Base-by-base conservation (phyloP, 1,284 basidiomycete species). In the Boletus smithii region DNA sequence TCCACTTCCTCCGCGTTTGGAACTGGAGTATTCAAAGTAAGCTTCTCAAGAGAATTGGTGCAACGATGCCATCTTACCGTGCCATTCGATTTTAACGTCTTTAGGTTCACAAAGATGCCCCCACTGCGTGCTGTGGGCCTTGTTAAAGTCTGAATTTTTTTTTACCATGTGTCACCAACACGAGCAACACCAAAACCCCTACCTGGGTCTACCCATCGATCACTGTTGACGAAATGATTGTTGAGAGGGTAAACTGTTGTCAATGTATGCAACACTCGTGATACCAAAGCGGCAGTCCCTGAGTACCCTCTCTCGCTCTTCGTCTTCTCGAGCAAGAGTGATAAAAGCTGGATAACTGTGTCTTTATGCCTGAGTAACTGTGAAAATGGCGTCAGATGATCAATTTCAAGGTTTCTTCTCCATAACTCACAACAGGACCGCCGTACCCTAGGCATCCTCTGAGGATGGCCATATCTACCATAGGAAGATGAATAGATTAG, bases 231-330 rank as follows among this genome's bases (percentile, higher is more conserved):
- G 54, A 91, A 91, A 16, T 88, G 81, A 56, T 83, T 83, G 54
- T 95, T 91, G 48, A 79, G 62, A 13, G 92, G 87, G 66, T 97
- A 97, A 33, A 89, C 76, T 3, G 83, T 79, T 2, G 83, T 83
- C 32, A 97, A 67, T 1, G 90, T 88, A 57, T 85, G 79, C 46
- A 98, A 68, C 13, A 93, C 73, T 42, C 91, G 83, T 36, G 87
- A 83, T 41, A 97, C 75, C 42, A 98, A 71, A 40, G 86, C 80
- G 3, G 90, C 91, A 3, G 86, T 84, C 49, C 88, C 84, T 22
- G 81, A 83, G 68, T 91, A 99, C 14, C 92, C 92, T 51, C 94
- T 82, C 70, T 99, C 95, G 54, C 85, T 88, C 70, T 88, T 87
- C 30, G 91, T 90, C 59, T 83, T 84, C 36, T 90, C 83, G 27